phyloP scores from a whole-genome alignment of 345 rosid species.

The Eucalyptus grandis region DNA sequence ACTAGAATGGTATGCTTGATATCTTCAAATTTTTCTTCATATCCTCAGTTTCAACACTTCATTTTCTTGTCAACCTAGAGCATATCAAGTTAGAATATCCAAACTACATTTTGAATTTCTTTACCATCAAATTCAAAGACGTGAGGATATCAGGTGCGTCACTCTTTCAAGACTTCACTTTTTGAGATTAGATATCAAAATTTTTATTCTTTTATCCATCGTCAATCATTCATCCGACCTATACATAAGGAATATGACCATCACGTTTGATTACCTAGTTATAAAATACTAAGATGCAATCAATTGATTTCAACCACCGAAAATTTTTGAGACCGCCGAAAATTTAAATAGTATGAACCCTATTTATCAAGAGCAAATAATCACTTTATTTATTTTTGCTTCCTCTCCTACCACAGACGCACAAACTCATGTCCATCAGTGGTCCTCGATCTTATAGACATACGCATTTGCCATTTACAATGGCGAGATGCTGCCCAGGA shows the following conservation, averaged over 20 bases:
- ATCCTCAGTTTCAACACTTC: not conserved
- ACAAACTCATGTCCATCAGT: not conserved
- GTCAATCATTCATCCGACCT: too few species aligned
- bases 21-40: not conserved
- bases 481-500: accelerated
- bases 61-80: not conserved
- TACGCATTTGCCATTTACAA: not conserved
- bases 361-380: not conserved
- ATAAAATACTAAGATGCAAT: not conserved
- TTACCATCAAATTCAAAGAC: not conserved
- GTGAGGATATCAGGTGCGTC: not conserved
- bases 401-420: not conserved
- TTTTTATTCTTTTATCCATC: not conserved
- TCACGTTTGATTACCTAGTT: not conserved
- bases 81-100: not conserved
- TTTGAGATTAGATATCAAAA: not conserved
- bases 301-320: not conserved
- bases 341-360: not conserved
- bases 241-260: too few species aligned
- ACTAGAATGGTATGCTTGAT: not conserved
- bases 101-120: not conserved
- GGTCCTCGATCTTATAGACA: not conserved
- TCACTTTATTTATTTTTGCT: not conserved
- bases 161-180: not conserved
- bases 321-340: not conserved